phyloP scores from a whole-genome alignment of 805 yeast species.

The Yamadazyma takamatsuzukensis region DNA sequence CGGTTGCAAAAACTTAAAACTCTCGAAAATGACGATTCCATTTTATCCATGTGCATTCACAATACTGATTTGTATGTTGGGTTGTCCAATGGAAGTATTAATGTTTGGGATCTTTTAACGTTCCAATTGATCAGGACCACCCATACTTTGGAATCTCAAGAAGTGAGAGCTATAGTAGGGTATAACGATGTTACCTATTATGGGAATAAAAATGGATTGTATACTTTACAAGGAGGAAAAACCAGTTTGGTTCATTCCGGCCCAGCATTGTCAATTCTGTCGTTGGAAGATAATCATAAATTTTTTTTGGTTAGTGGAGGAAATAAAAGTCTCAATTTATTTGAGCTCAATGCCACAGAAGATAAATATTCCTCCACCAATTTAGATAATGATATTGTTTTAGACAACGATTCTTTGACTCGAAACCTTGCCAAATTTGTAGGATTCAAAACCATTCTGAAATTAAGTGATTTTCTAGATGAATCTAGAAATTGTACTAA shows the following conservation, averaged over 20 bases:
- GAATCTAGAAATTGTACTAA: conserved; percentile 88
- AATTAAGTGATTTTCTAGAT: conserved; percentile 63
- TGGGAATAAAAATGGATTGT: conserved; percentile 12
- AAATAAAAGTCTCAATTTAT: conserved; percentile 4
- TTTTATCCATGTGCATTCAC: conserved; percentile 62
- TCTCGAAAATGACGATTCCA: conserved; percentile 64
- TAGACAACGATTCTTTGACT: conserved; percentile 38
- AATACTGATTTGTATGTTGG: conserved; percentile 83
- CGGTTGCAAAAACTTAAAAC: conserved; percentile 21
- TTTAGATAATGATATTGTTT: not conserved
- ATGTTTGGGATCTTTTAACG: conserved; percentile 85
- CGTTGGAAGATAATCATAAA: conserved; percentile 28
- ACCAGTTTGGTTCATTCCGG: conserved; percentile 47
- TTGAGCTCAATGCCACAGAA: conserved; percentile 23
- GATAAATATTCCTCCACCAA: not conserved
- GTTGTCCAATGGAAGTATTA: conserved; percentile 65
- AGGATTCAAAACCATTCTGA: conserved; percentile 74
- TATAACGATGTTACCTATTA: conserved; percentile 8
- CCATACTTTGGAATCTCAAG: conserved; percentile 8
- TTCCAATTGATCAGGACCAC: conserved; percentile 56
- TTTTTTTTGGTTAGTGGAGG: conserved; percentile 10
- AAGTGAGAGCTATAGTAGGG: conserved; percentile 8
- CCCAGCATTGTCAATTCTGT: conserved; percentile 65
- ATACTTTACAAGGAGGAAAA: conserved; percentile 26
- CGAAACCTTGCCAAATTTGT: conserved; percentile 59